Base-by-base conservation (phyloP, 2,329 filamentous ascomycete species). In the Nakataea oryzae region DNA sequence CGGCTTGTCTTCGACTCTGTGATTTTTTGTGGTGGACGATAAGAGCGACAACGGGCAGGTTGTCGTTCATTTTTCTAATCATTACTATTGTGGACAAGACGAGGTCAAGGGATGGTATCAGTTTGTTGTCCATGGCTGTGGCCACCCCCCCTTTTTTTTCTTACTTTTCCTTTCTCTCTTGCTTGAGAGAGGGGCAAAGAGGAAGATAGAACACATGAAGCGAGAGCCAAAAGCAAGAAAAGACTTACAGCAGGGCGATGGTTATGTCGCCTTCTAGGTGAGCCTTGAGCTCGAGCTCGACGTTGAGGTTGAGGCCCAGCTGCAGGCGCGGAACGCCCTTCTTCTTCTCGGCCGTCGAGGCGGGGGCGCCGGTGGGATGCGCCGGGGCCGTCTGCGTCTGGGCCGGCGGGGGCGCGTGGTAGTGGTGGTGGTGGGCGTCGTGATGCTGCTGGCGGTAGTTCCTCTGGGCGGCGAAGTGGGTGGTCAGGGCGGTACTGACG, bases 201-300 rank as follows among this genome's bases (percentile, higher is more conserved):
- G 28, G 60, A 57, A 17, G n/a, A 28, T 28, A 54, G 14, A 58
- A 57, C 26, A 56, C 32, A 55, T 50, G n/a, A 28, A 6, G 50
- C 55, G 14, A 21, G 50, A 60, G 41, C 30, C 54, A 28, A 59
- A 28, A 6, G 9, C 24, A 24, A 26, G 26, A 14, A 13, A 12
- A 34, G 26, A 71, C 76, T 71, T 80, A 91, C 88, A 89, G 84
- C 68, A 91, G 77, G 62, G 83, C 85, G 65, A 91, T 72, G 3
- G 87, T 90, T 66, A 92, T 73, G 76, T 92, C 89, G 66, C 89
- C 89, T 68, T 90, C 83, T 63, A 93, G 88, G 72, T 85, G 86
- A n/a, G 89, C 88, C 78, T 91, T 91, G 63, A 93, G 77, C 74
- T 91, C 85, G 67, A 93, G 85, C 73, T 92, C 88, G 59, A 91